Percentiles rank a stretch among this genome's conserved stretches.
phyloP scores from a whole-genome alignment of 352 stramenopile species.

The Stramenopiles sp. region DNA sequence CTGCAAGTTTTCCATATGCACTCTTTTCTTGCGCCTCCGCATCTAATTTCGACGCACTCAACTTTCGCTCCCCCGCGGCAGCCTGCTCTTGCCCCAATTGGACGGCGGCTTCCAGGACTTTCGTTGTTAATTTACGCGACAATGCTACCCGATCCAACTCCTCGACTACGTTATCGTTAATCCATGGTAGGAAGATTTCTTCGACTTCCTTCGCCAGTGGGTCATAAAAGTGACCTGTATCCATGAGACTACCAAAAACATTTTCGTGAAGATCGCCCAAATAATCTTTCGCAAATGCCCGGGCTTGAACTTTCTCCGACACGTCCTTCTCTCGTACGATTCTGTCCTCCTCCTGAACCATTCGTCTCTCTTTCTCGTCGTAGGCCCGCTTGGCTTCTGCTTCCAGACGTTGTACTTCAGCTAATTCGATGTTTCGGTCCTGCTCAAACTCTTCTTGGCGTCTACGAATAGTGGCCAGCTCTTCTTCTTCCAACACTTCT shows the following conservation, averaged over 20 bases:
- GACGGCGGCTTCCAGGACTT: background rate
- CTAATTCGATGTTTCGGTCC: slow-evolving; percentile 66
- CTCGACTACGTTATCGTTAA: slow-evolving; percentile 24
- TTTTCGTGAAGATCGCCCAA: slow-evolving; percentile 52
- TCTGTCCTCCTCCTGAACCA: slow-evolving; percentile 51
- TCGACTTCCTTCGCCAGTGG: slow-evolving; percentile 54
- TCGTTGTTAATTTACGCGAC: slow-evolving; percentile 14
- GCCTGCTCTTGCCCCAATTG: background rate
- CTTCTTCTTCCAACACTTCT: slow-evolving; percentile 77
- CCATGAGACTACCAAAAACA: slow-evolving; percentile 60
- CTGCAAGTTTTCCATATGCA: background rate
- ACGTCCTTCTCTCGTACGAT: slow-evolving; percentile 48
- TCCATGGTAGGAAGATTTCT: slow-evolving; percentile 45
- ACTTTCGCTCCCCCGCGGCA: background rate
- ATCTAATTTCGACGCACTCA: background rate
- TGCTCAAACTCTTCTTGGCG: slow-evolving; percentile 75
- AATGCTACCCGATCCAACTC: slow-evolving; percentile 15
- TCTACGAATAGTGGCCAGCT: slow-evolving; percentile 58
- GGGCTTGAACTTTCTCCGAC: slow-evolving; percentile 69
- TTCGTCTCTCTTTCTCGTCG: slow-evolving; percentile 60
- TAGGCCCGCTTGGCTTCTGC: slow-evolving; percentile 67
- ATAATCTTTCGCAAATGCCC: slow-evolving; percentile 63
- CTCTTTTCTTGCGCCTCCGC: background rate
- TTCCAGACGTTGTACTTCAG: slow-evolving; percentile 75
- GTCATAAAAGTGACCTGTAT: slow-evolving; percentile 64